Evolutionary conservation across 805 yeast species (phyloP).

Genomic region (Priceomyces castillae): DNA sequence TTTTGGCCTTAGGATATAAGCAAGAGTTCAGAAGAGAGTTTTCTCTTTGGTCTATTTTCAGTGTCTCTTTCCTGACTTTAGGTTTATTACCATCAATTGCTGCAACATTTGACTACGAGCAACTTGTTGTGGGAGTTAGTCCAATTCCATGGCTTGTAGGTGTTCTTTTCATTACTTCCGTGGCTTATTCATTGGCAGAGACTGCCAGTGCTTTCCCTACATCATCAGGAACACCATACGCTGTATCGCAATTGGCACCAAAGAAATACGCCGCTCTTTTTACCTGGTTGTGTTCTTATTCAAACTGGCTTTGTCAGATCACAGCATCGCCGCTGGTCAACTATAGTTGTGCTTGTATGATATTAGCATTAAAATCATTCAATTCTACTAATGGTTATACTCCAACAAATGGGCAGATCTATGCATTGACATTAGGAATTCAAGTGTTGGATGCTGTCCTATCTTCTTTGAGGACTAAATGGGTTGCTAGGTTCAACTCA

Average conservation of each 20-base stretch:
- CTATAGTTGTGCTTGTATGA: conserved; percentile 55
- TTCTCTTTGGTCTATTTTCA: conserved; percentile 54
- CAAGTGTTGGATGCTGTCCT: conserved; percentile 46
- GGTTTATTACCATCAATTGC: conserved; percentile 66
- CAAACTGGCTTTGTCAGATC: conserved; percentile 63
- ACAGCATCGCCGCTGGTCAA: conserved; percentile 62
- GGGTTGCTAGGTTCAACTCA: conserved; percentile 51
- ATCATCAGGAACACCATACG: conserved; percentile 67
- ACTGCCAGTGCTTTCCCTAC: conserved; percentile 66
- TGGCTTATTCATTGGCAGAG: conserved; percentile 64
- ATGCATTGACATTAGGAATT: conserved; percentile 51
- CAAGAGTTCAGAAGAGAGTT: conserved; percentile 63
- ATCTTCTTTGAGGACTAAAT: conserved; percentile 53
- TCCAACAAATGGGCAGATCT: conserved; percentile 49
- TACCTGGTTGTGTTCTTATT: conserved; percentile 64
- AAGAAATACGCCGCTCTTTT: conserved; percentile 49
- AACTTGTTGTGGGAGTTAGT: conserved; percentile 59
- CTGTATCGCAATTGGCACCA: conserved; percentile 62
- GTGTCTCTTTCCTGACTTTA: conserved; percentile 62
- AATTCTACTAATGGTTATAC: conserved; percentile 34
- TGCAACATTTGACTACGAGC: conserved; percentile 58
- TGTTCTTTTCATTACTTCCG: conserved; percentile 52
- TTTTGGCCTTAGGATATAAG: conserved; percentile 58
- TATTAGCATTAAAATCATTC: conserved; percentile 48
- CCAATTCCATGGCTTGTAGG: conserved; percentile 63